phyloP scores from a whole-genome alignment of 2,329 filamentous ascomycete genomes.

The Xylariaceae sp. region DNA sequence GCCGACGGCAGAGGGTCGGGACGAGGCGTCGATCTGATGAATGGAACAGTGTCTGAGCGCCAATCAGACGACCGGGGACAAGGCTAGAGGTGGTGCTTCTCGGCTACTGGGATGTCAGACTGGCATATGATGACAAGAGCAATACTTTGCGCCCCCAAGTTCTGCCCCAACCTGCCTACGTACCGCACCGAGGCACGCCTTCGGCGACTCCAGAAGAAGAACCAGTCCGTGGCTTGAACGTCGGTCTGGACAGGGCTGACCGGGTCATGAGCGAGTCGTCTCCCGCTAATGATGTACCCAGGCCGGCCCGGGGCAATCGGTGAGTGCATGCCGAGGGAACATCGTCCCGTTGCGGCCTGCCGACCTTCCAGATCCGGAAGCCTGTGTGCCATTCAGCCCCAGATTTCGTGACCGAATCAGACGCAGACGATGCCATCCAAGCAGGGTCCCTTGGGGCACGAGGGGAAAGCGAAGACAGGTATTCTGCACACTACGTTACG shows the following conservation, averaged over 20 bases:
- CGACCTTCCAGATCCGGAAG: conserved; percentile 20
- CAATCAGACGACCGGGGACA: no score
- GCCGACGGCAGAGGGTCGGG: no score
- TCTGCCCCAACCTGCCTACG: no score
- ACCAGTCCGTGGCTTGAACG: no score
- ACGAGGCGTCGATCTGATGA: no score
- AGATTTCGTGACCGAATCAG: conserved; percentile 11
- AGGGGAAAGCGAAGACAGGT: background rate
- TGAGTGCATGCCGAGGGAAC: conserved; percentile 15
- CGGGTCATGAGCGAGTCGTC: conserved; percentile 6
- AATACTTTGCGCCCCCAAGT: no score
- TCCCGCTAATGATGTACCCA: conserved; percentile 10
- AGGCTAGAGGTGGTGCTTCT: no score
- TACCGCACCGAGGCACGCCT: no score
- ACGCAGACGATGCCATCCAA: conserved; percentile 3
- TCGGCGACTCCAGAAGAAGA: no score
- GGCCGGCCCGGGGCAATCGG: conserved; percentile 12
- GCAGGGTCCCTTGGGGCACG: background rate
- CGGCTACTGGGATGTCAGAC: no score
- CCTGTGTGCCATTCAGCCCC: conserved; percentile 4
- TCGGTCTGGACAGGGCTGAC: background rate
- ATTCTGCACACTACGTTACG: conserved; percentile 11
- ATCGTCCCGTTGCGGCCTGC: conserved; percentile 15
- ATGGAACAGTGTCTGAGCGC: no score
- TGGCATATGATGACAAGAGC: no score